Conservation (phyloP, 768 basidiomycete species). For the Thelephora ganbajun region DNA sequence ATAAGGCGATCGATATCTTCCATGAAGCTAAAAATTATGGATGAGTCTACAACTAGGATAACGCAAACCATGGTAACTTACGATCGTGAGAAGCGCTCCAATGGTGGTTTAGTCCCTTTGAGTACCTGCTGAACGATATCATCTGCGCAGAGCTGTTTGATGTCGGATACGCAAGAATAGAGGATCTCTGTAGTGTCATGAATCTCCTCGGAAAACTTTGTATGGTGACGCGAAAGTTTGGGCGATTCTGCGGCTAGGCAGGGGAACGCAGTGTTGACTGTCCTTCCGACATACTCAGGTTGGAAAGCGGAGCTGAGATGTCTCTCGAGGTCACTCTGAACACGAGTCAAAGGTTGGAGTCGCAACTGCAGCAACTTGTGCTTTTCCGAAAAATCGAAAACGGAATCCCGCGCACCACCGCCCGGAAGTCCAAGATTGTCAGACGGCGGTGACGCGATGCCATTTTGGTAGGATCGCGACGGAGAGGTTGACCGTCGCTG, state of each 20-base stretch:
- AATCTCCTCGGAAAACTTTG: conserved; percentile 22
- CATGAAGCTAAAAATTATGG: conserved; percentile 36
- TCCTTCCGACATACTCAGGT: conserved; percentile 4
- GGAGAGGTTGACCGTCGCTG: not conserved
- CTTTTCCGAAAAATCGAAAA: conserved; percentile 35
- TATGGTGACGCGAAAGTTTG: conserved; percentile 5
- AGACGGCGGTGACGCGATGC: conserved; percentile 1
- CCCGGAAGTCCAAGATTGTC: conserved; percentile 1
- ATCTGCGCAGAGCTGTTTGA: conserved; percentile 61
- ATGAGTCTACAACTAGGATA: not conserved
- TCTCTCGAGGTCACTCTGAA: conserved; percentile 46
- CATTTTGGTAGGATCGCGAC: conserved; percentile 1
- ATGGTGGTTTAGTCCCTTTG: conserved; percentile 28
- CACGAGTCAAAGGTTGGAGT: conserved; percentile 39
- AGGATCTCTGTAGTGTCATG: conserved; percentile 47
- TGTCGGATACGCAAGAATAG: conserved; percentile 47
- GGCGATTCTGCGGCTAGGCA: conserved; percentile 3
- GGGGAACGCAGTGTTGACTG: conserved; percentile 6
- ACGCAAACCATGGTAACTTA: conserved; percentile 23
- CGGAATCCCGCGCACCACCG: not conserved
- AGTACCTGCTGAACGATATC: conserved; percentile 47
- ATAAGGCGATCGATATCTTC: conserved; percentile 57
- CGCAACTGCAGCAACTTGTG: conserved; percentile 46
- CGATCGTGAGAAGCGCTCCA: conserved; percentile 69
- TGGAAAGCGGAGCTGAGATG: conserved; percentile 47